Percentiles rank a stretch among this genome's conserved stretches.
Conservation (phyloP, 805 yeast genomes). For the Saccharomyces eubayanus region DNA sequence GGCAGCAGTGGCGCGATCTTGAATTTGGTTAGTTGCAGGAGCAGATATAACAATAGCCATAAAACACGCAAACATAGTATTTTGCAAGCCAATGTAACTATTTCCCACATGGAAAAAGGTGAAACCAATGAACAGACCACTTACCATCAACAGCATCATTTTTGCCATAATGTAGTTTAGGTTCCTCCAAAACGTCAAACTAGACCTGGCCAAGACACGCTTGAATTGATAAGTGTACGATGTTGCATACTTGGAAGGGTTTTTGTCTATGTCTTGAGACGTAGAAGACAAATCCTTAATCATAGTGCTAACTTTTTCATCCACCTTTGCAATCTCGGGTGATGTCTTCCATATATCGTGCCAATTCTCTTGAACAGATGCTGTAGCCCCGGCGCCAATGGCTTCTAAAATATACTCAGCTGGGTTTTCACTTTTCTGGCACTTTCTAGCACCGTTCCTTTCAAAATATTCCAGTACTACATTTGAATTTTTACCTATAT, state of each 20-base stretch:
- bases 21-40: constrained; percentile 36
- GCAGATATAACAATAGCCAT: constrained; percentile 34
- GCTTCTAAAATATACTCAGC: constrained; percentile 63
- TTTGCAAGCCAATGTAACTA: constrained; percentile 36
- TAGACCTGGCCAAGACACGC: constrained; percentile 28
- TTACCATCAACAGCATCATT: constrained; percentile 35
- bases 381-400: constrained; percentile 71
- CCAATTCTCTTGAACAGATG: constrained; percentile 46
- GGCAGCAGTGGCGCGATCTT: constrained; percentile 31
- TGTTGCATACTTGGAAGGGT: constrained; percentile 16
- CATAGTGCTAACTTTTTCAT: constrained; percentile 40
- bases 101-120: constrained; percentile 46
- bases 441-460: constrained; percentile 54
- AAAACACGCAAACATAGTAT: constrained; percentile 33
- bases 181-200: constrained; percentile 32
- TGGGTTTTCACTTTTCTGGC: constrained; percentile 49
- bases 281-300: constrained; percentile 34
- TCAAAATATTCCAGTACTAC: constrained; percentile 55
- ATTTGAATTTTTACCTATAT: constrained; percentile 47
- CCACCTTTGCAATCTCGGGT: constrained; percentile 30
- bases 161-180: constrained; percentile 37
- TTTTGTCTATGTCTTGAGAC: constrained; percentile 1
- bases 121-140: constrained; percentile 46
- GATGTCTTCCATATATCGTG: constrained; percentile 46
- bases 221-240: constrained; percentile 26